Evolutionary conservation across 1,284 basidiomycete species (phyloP), one percentile per base, ranked within the genome.

Genomic region (Cutaneotrichosporon dermatis): DNA sequence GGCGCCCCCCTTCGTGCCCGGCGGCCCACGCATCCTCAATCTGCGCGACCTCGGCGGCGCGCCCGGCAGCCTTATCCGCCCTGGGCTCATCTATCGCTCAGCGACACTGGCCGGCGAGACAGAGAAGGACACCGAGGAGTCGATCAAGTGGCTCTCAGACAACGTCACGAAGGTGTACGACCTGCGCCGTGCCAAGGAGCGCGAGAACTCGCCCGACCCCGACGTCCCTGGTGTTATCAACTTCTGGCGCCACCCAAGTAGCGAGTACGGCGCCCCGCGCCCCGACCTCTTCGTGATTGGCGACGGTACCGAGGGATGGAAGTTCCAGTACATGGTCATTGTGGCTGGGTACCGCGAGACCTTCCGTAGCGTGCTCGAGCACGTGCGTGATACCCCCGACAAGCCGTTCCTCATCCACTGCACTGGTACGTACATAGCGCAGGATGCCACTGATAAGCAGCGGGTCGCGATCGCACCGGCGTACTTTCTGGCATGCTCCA

Each of bases 361-460:
- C n/a, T 49, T 58, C 55, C 48, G 50, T n/a, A 52, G 50, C 5
- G 50, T 59, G 13, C 61, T 63, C 35, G 40, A 48, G 39, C 61
- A 63, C 36, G 42, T 63, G 6, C 52, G 58, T 12, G 61, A 63
- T 25, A 11, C 15, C 8, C 59, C 55, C 0, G 53, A 42, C 10
- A 52, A 37, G 11, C 58, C 53, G n/a, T 52, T 63, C 36, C 58
- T 63, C 25, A 57, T 63, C 55, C 61, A 63, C 45, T 63, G 61
- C 36, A 55, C 61, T 7, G 59, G 59, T 60, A 50, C 16, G 59
- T 52, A 62, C 48, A 25, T 25, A 25, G 25, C 15, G 4, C 9
- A 6, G 12, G 4, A 36, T 5, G n/a, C 11, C 4, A 33, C 43
- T 46, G 53, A 45, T 42, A 2, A 13, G 6, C 34, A 57, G 61